A percentile compares a stretch with the other conserved stretches of the same genome.
Evolutionary conservation across 192 early-diverging fungal species (phyloP).

Genomic region (Gonapodya prolifera): DNA sequence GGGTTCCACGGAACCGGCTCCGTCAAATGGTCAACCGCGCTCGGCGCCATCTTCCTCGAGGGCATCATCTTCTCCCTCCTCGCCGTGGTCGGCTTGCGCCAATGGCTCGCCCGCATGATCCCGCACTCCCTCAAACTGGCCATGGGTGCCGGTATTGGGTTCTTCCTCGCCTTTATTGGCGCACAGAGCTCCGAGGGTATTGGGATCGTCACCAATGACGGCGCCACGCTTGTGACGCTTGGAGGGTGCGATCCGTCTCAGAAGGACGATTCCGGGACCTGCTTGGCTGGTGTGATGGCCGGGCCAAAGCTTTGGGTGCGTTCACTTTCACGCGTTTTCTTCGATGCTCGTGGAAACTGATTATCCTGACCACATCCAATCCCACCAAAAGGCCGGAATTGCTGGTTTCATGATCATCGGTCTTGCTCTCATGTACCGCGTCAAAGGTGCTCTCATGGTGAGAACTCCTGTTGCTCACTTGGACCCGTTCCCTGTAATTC

Average conservation of each 20-base stretch:
- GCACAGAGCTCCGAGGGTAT: slow-evolving; percentile 70
- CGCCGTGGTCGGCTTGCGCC: slow-evolving; percentile 63
- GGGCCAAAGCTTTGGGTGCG: slow-evolving; percentile 46
- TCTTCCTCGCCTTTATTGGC: slow-evolving; percentile 69
- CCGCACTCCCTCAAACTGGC: slow-evolving; percentile 60
- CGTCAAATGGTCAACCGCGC: slow-evolving; percentile 18
- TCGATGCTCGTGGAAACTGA: too few species aligned
- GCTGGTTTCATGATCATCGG: slow-evolving; percentile 59
- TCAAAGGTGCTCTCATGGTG: slow-evolving; percentile 53
- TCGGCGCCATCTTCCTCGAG: slow-evolving; percentile 70
- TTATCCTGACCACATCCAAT: not conserved
- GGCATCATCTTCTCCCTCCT: slow-evolving; percentile 65
- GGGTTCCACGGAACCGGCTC: slow-evolving; percentile 68
- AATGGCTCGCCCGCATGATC: slow-evolving; percentile 62
- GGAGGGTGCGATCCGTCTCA: slow-evolving; percentile 49
- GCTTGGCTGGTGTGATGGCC: slow-evolving; percentile 44
- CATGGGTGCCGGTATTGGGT: slow-evolving; percentile 60
- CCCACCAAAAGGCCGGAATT: slow-evolving; percentile 24
- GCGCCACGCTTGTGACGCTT: slow-evolving; percentile 54
- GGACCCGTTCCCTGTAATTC: not conserved
- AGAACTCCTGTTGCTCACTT: not conserved
- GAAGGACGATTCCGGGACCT: slow-evolving; percentile 45
- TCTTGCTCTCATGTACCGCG: slow-evolving; percentile 43
- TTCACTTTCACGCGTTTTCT: not conserved
- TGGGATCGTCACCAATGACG: slow-evolving; percentile 48